A percentile compares a stretch with the other conserved stretches of the same genome.
Conservation (phyloP, 1,284 basidiomycete species). For the Xanthoconium separans region DNA sequence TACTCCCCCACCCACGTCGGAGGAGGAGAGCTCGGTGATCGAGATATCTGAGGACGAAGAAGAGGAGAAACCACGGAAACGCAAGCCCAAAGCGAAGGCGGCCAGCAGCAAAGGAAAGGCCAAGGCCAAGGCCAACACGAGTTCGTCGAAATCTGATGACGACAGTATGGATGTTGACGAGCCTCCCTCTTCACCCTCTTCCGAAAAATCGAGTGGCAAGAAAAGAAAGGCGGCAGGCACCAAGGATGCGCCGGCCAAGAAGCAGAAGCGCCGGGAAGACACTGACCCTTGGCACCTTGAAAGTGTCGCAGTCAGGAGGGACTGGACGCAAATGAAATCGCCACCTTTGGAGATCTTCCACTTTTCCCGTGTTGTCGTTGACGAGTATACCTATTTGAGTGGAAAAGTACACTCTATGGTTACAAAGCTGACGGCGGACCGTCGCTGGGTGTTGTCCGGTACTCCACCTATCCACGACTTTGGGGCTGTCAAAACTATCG, state of each 20-base stretch:
- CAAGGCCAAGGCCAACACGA: slow-evolving; percentile 26
- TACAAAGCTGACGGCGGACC: slow-evolving; percentile 73
- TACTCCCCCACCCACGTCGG: slow-evolving; percentile 32
- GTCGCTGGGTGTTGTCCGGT: slow-evolving; percentile 94
- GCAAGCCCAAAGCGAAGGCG: slow-evolving; percentile 31
- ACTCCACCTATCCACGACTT: slow-evolving; percentile 94
- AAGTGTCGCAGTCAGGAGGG: slow-evolving; percentile 57
- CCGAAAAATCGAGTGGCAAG: slow-evolving; percentile 43
- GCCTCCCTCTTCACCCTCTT: slow-evolving; percentile 33
- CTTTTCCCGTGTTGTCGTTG: slow-evolving; percentile 85
- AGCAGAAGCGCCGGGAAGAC: slow-evolving; percentile 61
- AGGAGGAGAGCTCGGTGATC: slow-evolving; percentile 21
- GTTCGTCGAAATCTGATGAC: slow-evolving; percentile 29
- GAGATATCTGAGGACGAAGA: slow-evolving; percentile 36
- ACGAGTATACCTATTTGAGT: slow-evolving; percentile 93
- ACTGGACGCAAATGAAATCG: slow-evolving; percentile 78
- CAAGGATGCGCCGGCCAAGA: slow-evolving; percentile 54
- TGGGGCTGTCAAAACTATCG: slow-evolving; percentile 87
- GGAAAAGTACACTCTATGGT: slow-evolving; percentile 80
- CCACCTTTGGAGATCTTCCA: slow-evolving; percentile 92
- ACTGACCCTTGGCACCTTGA: slow-evolving; percentile 82
- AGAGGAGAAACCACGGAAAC: slow-evolving; percentile 28
- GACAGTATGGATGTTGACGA: slow-evolving; percentile 61
- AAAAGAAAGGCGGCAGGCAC: slow-evolving; percentile 50
- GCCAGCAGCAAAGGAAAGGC: slow-evolving; percentile 23